These are phyloP conservation scores for Cladophialophora carrionii DNA, from an alignment of 2,329 filamentous ascomycete species.

Conservation along the genomic window DNA sequence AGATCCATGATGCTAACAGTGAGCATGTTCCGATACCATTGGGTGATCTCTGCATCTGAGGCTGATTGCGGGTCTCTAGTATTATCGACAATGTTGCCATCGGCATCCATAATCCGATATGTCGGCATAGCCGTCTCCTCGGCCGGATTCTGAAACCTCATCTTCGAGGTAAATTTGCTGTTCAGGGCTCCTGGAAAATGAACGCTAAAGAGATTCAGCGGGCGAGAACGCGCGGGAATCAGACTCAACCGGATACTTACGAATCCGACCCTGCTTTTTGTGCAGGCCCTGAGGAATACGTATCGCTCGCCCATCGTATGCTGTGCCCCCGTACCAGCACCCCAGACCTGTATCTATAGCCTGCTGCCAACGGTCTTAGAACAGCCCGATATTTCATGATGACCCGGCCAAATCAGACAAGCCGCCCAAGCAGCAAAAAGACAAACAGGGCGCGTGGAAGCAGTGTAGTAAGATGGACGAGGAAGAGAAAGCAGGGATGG, in stretches of 20 bases:
- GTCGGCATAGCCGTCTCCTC: slow-evolving; percentile 79
- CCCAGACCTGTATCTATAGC: slow-evolving; percentile 17
- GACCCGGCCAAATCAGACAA: slow-evolving; percentile 1
- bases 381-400: slow-evolving; percentile 28
- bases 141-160: slow-evolving; percentile 76
- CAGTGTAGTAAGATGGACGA: slow-evolving; percentile 2
- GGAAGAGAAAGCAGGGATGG: slow-evolving; percentile 15
- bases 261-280: slow-evolving; percentile 56
- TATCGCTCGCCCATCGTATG: slow-evolving; percentile 34
- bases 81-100: slow-evolving; percentile 79
- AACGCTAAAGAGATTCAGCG: slow-evolving; percentile 49
- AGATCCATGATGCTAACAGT: slow-evolving; percentile 86
- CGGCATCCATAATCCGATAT: slow-evolving; percentile 87
- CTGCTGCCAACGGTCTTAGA: slow-evolving; percentile 22
- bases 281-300: slow-evolving; percentile 29
- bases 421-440: neutral
- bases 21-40: slow-evolving; percentile 67
- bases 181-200: slow-evolving; percentile 93
- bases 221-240: neutral
- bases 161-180: slow-evolving; percentile 81
- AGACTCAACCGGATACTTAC: slow-evolving; percentile 46
- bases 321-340: slow-evolving; percentile 19
- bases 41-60: slow-evolving; percentile 62
- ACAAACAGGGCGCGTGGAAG: neutral
- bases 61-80: slow-evolving; percentile 69